Percentiles rank a stretch among this genome's conserved stretches.
phyloP scores from a whole-genome alignment of 176 grass and related monocot species.

The Calamus simplicifolius region DNA sequence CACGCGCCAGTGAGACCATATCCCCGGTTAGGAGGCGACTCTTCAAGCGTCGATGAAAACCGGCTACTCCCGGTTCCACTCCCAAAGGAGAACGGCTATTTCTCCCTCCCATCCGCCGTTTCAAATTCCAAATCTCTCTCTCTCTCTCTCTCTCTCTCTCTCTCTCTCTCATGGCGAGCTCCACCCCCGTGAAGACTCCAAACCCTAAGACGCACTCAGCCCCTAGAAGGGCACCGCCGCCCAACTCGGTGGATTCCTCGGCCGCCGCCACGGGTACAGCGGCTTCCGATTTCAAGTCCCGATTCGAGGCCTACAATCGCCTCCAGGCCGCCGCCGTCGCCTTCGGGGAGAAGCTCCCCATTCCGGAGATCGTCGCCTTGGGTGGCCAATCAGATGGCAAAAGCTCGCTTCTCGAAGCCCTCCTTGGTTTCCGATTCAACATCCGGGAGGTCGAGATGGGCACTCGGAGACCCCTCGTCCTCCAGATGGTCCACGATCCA shows the following conservation, averaged over 20 bases:
- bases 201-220: constrained; percentile 28
- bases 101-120: constrained; percentile 11
- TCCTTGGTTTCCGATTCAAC: constrained; percentile 96
- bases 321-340: constrained; percentile 85
- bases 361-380: constrained; percentile 87
- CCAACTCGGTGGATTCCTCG: background rate
- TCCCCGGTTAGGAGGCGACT: too few relatives aligned
- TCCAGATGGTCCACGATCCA: constrained; percentile 94
- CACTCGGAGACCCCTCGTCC: constrained; percentile 83
- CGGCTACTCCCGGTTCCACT: too few relatives aligned
- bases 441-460: constrained; percentile 99
- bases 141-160: background rate
- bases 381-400: constrained; percentile 91
- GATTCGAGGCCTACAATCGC: constrained; percentile 97
- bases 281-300: constrained; percentile 46
- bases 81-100: background rate
- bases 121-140: constrained; percentile 43
- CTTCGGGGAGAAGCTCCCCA: constrained; percentile 92
- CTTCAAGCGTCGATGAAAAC: too few relatives aligned
- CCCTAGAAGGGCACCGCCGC: constrained; percentile 16
- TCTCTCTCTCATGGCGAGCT: constrained; percentile 33
- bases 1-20: too few relatives aligned
- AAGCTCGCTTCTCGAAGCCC: constrained; percentile 85
- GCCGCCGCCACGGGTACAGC: constrained; percentile 21
- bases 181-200: constrained; percentile 40